Evolutionary conservation across 2,329 filamentous ascomycete species (phyloP), one percentile per base, ranked within the genome.

Genomic region (Pseudocercospora fijiensis): DNA sequence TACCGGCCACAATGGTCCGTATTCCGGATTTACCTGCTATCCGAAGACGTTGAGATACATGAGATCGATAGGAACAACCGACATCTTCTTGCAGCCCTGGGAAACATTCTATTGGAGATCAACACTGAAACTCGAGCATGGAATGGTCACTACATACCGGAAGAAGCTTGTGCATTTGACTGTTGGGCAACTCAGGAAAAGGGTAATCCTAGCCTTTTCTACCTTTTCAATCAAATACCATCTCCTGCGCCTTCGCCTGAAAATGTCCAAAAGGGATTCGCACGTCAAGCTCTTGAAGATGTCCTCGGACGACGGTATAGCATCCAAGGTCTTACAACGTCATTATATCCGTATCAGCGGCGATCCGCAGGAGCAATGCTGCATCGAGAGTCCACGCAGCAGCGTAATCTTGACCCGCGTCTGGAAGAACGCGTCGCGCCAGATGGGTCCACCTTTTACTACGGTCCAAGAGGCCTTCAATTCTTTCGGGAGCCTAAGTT

Each of bases 351-450:
- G 0, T 96, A 96, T 70, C 94, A 98, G 75, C 84, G 88, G 57
- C 85, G 89, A 51, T 94, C 92, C 0, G 89, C 90, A 0, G 91
- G 90, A 3, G 75, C 89, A 27, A 97, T 98, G 92, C 78, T 96
- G 18, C 89, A 95, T 73, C 87, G 89, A 59, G 94, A 98, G 76
- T 77, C 83, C 5, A 83, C 87, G 22, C 86, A 90, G 0, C 82
- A 82, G 4, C 80, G 85, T 27, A 79, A 86, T 5, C 77, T 92
- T 8, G 93, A 97, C 75, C 91, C 93, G 9, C 85, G 93, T 4
- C 79, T 96, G 2, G 83, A 87, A 57, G 69, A 78, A 4, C 80
- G 86, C 1, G 71, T 73, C 1, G 88, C 90, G 57, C 90, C 90
- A 28, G 77, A 82, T 3, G 89, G 87, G 0, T 74, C 77, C 0